phyloP scores from a whole-genome alignment of 2,329 filamentous ascomycete species.

The Colletotrichum melonis region DNA sequence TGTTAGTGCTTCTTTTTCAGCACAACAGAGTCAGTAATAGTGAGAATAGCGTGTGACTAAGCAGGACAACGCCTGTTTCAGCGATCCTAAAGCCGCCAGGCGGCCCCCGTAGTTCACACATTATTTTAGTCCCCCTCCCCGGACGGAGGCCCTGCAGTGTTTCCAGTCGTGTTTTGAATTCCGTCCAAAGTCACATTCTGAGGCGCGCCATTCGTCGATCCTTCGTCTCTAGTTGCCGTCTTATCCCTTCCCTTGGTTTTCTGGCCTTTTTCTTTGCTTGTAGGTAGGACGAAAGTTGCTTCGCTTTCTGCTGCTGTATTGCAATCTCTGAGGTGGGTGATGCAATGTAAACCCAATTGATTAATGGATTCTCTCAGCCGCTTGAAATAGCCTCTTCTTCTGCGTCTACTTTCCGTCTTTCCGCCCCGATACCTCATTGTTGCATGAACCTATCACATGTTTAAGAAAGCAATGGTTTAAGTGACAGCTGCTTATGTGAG shows the following conservation, averaged over 20 bases:
- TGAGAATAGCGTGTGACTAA: too few species aligned
- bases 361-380: background rate
- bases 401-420: background rate
- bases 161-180: constrained; percentile 30
- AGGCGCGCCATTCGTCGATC: constrained; percentile 21
- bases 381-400: background rate
- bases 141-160: constrained; percentile 15
- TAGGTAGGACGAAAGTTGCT: background rate
- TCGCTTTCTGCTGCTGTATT: background rate
- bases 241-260: background rate
- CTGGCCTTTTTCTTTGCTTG: background rate
- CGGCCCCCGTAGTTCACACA: background rate
- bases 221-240: constrained; percentile 30
- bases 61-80: constrained; percentile 15
- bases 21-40: too few species aligned
- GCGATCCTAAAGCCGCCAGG: constrained; percentile 13
- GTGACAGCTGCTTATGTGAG: background rate
- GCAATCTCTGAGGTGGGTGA: background rate
- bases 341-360: background rate
- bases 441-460: constrained; percentile 16
- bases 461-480: background rate
- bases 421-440: background rate
- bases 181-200: constrained; percentile 9
- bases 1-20: too few species aligned
- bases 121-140: background rate